These are phyloP conservation scores for Agaricus bisporus DNA, from an alignment of 768 basidiomycete species.

Conservation along the genomic window DNA sequence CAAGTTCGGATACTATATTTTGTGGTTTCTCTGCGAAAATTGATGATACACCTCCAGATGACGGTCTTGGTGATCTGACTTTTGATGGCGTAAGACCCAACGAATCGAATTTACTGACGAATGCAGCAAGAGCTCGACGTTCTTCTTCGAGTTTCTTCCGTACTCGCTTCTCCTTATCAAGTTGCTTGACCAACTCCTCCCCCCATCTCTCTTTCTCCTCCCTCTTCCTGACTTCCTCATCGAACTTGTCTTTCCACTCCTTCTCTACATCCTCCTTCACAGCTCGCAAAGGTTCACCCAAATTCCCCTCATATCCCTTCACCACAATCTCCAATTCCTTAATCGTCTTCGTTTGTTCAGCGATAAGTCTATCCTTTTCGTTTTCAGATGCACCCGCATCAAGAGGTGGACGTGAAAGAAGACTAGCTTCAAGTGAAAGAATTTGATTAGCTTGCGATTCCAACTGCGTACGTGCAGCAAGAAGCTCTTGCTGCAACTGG, in stretches of 20 bases:
- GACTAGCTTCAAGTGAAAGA: slow-evolving; percentile 72
- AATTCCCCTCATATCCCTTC: slow-evolving; percentile 65
- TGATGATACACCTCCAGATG: slow-evolving; percentile 43
- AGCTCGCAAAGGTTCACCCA: slow-evolving; percentile 58
- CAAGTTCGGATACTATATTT: slow-evolving; percentile 13
- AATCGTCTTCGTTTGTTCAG: slow-evolving; percentile 69
- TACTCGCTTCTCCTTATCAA: slow-evolving; percentile 76
- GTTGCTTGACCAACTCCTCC: slow-evolving; percentile 62
- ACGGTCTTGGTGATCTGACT: slow-evolving; percentile 42
- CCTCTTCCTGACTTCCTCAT: slow-evolving; percentile 48
- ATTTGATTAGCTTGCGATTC: slow-evolving; percentile 82
- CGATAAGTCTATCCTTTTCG: slow-evolving; percentile 71
- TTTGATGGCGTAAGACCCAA: slow-evolving; percentile 44
- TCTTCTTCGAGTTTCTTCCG: slow-evolving; percentile 69
- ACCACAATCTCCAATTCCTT: slow-evolving; percentile 71
- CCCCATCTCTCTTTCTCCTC: slow-evolving; percentile 74
- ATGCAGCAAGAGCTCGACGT: slow-evolving; percentile 69
- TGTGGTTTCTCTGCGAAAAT: slow-evolving; percentile 42
- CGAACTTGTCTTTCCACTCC: slow-evolving; percentile 61
- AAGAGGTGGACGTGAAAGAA: slow-evolving; percentile 64
- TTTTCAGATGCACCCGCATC: slow-evolving; percentile 59
- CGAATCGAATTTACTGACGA: slow-evolving; percentile 79
- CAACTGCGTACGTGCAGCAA: slow-evolving; percentile 68
- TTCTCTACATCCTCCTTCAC: slow-evolving; percentile 71
- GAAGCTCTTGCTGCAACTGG: slow-evolving; percentile 85